A percentile compares a stretch with the other conserved stretches of the same genome.
phyloP scores from a whole-genome alignment of 139 green algal genomes.

The Micractinium conductrix region DNA sequence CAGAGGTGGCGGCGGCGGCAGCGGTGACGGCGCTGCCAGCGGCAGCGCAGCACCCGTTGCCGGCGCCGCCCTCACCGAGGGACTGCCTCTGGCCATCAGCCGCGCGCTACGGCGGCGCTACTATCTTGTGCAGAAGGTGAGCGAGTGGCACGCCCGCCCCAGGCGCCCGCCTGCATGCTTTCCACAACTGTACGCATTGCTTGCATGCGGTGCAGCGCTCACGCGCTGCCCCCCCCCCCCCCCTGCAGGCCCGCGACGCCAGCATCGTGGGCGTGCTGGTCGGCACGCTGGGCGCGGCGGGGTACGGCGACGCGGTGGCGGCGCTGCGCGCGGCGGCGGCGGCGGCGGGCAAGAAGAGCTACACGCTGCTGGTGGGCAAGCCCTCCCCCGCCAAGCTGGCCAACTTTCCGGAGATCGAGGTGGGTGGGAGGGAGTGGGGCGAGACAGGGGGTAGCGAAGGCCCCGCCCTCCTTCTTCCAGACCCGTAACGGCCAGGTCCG shows the following conservation, averaged over 20 bases:
- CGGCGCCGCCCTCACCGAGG: slow-evolving; percentile 18
- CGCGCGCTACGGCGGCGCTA: slow-evolving; percentile 66
- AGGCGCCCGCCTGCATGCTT: no score
- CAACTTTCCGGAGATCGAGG: slow-evolving; percentile 96
- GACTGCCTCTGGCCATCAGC: slow-evolving; percentile 37
- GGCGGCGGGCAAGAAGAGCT: slow-evolving; percentile 84
- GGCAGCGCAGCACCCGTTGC: not conserved
- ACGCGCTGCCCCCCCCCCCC: no score
- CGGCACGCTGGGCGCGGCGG: slow-evolving; percentile 83
- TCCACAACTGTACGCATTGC: no score
- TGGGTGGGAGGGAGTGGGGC: slow-evolving; percentile 1
- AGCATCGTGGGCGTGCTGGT: slow-evolving; percentile 87
- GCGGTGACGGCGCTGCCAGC: not conserved
- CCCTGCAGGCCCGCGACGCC: slow-evolving; percentile 78
- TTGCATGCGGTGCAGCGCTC: no score
- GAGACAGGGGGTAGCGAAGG: no score
- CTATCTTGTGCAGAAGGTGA: slow-evolving; percentile 90
- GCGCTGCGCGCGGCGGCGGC: slow-evolving; percentile 55
- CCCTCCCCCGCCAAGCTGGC: slow-evolving; percentile 94
- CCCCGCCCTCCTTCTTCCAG: no score
- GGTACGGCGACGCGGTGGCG: slow-evolving; percentile 73
- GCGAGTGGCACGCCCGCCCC: no score
- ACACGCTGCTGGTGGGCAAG: slow-evolving; percentile 92
- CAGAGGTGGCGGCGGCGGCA: not conserved
- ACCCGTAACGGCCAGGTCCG: no score